Evolutionary conservation across 805 yeast species (phyloP), one percentile per base, ranked within the genome.

Genomic region (Jamesozyma hellenica): DNA sequence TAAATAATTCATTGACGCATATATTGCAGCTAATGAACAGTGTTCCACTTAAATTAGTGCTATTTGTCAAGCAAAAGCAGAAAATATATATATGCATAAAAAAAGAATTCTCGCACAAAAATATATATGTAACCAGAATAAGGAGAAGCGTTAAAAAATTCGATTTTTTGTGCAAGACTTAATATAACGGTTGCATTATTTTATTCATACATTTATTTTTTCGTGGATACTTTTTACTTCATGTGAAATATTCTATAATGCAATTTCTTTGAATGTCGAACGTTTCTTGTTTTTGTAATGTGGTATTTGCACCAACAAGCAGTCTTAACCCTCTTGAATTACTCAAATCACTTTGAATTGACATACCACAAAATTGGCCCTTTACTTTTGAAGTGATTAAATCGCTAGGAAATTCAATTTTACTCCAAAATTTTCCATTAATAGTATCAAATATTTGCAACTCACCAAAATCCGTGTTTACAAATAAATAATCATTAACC

Each of bases 401-500:
- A 7, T 41, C 39, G 1, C n/a, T 16, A 1, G 48, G 48, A 31
- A 32, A 41, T 12, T 51, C 58, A 17, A 56, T 41, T 39, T 56
- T 52, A 38, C 47, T 51, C 49, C 51, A 54, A 17, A 47, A 48
- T 31, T 51, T 56, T 7, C 50, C 48, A 16, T 32, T 35, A 9
- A 29, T 27, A 2, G 46, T 39, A 23, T 55, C 53, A 34, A 42
- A 55, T 4, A 56, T 44, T 23, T 50, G 50, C 13, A 57, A 31
- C 32, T 57, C 61, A 17, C 53, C 50, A 31, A 50, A 41, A 37
- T 57, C 62, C 5, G 58, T 51, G 38, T 52, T 54, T 16, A 48
- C 44, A 7, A 51, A 25, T 3, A 57, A 26, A 36, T 44, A 51
- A 4, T 47, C 44, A 17, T 50, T 48, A 17, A 44, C 39, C 47